A percentile compares a stretch with the other conserved stretches of the same genome.
Conservation (phyloP, 257 asterid species). For the Verbascum thapsus region DNA sequence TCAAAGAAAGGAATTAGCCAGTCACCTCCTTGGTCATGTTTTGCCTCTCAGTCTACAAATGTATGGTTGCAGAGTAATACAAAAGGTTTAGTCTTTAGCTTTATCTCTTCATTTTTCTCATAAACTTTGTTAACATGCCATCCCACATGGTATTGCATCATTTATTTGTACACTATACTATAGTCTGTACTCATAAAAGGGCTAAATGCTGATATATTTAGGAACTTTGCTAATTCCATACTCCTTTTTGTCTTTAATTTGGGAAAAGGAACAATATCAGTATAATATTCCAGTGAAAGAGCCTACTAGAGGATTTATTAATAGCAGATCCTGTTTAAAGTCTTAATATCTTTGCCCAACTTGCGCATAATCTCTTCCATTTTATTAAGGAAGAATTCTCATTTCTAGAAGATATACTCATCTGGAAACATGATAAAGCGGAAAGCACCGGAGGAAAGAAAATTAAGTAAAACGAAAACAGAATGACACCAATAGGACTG, state of each 20-base stretch:
- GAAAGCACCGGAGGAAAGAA: not conserved
- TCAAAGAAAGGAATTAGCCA: slow-evolving; percentile 77
- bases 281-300: not conserved
- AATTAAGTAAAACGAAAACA: not conserved
- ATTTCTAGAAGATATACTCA: too few relatives aligned
- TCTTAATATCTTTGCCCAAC: not conserved
- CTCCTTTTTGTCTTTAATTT: slow-evolving; percentile 2
- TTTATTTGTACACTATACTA: not conserved
- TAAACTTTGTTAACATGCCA: not conserved
- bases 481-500: not conserved
- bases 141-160: not conserved
- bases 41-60: slow-evolving; percentile 86
- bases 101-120: slow-evolving; percentile 4
- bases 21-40: slow-evolving; percentile 75
- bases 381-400: too few relatives aligned
- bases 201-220: not conserved
- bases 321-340: not conserved
- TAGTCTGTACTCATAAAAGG: not conserved
- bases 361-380: too few relatives aligned
- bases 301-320: not conserved
- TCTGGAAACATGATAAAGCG: not conserved
- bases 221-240: not conserved
- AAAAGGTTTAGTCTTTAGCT: slow-evolving; percentile 59
- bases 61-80: slow-evolving; percentile 98
- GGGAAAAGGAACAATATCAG: not conserved